Conservation (phyloP, 1,284 basidiomycete genomes). For the Anthracocystis panici-leucophaei region DNA sequence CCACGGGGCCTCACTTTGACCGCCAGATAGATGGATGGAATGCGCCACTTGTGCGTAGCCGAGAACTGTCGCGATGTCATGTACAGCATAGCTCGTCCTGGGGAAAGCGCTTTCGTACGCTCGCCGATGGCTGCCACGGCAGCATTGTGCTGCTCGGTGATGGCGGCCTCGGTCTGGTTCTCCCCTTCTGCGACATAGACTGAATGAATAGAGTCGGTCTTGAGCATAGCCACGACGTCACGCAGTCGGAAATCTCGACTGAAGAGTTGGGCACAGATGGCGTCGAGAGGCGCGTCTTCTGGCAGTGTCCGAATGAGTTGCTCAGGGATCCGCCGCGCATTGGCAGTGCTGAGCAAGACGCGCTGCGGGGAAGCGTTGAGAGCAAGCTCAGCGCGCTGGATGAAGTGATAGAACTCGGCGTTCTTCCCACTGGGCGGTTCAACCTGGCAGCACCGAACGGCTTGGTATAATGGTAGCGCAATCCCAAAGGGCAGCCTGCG, state of each 20-base stretch:
- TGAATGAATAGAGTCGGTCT: constrained; percentile 48
- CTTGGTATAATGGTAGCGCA: constrained; percentile 83
- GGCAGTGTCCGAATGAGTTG: constrained; percentile 42
- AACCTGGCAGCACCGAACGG: constrained; percentile 82
- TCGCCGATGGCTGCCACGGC: constrained; percentile 45
- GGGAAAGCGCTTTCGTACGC: constrained; percentile 60
- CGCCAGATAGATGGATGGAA: constrained; percentile 54
- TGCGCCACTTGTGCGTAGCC: constrained; percentile 58
- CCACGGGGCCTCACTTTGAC: constrained; percentile 57
- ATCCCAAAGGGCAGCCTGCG: constrained; percentile 77
- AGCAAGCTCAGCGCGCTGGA: constrained; percentile 82
- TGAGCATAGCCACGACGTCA: constrained; percentile 64
- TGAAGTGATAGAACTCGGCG: constrained; percentile 78
- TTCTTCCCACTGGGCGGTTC: constrained; percentile 81
- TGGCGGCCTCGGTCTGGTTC: constrained; percentile 50
- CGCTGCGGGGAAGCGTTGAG: constrained; percentile 27
- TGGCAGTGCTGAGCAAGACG: constrained; percentile 15
- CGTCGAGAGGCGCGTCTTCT: constrained; percentile 45
- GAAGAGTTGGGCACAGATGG: constrained; percentile 63
- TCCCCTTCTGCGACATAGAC: constrained; percentile 47
- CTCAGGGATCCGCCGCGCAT: constrained; percentile 11
- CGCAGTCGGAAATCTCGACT: constrained; percentile 58
- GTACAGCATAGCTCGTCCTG: constrained; percentile 65
- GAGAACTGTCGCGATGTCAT: constrained; percentile 57
- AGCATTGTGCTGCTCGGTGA: constrained; percentile 45